Base-by-base conservation (phyloP, 805 yeast genomes). In the Candida sphagnicola region DNA sequence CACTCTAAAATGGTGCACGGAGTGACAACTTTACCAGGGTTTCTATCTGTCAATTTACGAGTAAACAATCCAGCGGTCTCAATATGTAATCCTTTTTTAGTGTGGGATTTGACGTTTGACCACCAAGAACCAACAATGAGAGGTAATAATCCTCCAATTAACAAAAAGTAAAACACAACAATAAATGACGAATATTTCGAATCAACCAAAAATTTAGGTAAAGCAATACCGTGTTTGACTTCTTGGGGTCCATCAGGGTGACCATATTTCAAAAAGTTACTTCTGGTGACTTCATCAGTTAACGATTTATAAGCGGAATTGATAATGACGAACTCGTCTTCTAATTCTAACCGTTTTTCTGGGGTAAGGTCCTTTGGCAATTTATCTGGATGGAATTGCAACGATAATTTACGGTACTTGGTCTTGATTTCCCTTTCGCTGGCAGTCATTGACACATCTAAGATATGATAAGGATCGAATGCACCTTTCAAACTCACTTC, bases 191-290 rank as follows among this genome's bases (percentile, higher is more conserved):
- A 81, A 16, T 81, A 80, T 41, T 80, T 73, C 31, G 95, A 89
- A 47, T 88, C 96, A 21, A 95, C 85, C 44, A 93, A 72, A 63
- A 86, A 88, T 57, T 84, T 81, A 23, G 99, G 99, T 48, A 93
- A 66, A 0, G 98, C 99, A 60, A 93, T 89, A 45, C 99, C 99
- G 58, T 88, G 96, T 15, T 83, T 68, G 14, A 83, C 74, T 18
- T 86, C 86, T 61, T 87, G 95, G 30, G 95, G 96, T 31, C 99
- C 99, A 66, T 93, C 99, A 4, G 99, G 99, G 58, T 95, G 96
- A 35, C 99, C 99, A 54, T 83, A 93, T 50, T 78, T 81, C 51
- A 82, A 67, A 59, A 77, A 89, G 58, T 93, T 93, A 50, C 85
- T 86, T 51, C 79, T 84, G 3, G 86, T 80, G 8, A 71, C 74